Percentiles rank a stretch among this genome's conserved stretches.
phyloP scores from a whole-genome alignment of 1,139 yeast species.

The Taphrina sp. region DNA sequence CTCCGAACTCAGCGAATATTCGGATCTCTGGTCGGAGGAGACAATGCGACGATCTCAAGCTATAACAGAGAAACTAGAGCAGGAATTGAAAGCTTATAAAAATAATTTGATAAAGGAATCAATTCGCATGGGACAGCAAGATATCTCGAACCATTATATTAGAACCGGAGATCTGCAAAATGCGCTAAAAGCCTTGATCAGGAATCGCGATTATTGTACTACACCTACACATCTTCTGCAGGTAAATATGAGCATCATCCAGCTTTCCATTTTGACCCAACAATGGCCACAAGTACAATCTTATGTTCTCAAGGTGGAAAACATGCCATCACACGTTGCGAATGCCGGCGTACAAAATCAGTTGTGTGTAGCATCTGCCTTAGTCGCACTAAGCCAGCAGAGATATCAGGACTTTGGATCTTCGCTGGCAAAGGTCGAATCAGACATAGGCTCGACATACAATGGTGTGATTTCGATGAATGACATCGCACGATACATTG shows the following conservation, averaged over 20 bases:
- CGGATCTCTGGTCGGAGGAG: slow-evolving; percentile 34
- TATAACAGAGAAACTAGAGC: slow-evolving; percentile 36
- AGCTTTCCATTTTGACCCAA: slow-evolving; percentile 34
- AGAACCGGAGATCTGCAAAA: slow-evolving; percentile 35
- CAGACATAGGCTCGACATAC: slow-evolving; percentile 13
- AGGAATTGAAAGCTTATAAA: slow-evolving; percentile 38
- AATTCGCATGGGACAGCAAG: slow-evolving; percentile 39
- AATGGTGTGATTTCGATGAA: slow-evolving; percentile 33
- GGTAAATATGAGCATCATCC: slow-evolving; percentile 35
- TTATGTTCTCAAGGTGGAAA: slow-evolving; percentile 33
- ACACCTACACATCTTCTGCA: slow-evolving; percentile 36
- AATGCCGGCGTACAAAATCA: slow-evolving; percentile 8
- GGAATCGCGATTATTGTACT: slow-evolving; percentile 38
- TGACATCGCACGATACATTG: slow-evolving; percentile 37
- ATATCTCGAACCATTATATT: slow-evolving; percentile 37
- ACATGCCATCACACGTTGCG: slow-evolving; percentile 13
- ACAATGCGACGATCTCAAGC: slow-evolving; percentile 22
- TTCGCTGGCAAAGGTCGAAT: slow-evolving; percentile 25
- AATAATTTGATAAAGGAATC: slow-evolving; percentile 39
- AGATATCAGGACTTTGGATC: slow-evolving; percentile 34
- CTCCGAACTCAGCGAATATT: slow-evolving; percentile 6
- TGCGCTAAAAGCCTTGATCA: slow-evolving; percentile 35
- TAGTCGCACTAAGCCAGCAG: slow-evolving; percentile 10
- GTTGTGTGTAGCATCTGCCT: slow-evolving; percentile 9
- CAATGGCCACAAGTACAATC: slow-evolving; percentile 37